Evolutionary conservation across 2,329 filamentous ascomycete species (phyloP).

Genomic region (Colletotrichum siamense): DNA sequence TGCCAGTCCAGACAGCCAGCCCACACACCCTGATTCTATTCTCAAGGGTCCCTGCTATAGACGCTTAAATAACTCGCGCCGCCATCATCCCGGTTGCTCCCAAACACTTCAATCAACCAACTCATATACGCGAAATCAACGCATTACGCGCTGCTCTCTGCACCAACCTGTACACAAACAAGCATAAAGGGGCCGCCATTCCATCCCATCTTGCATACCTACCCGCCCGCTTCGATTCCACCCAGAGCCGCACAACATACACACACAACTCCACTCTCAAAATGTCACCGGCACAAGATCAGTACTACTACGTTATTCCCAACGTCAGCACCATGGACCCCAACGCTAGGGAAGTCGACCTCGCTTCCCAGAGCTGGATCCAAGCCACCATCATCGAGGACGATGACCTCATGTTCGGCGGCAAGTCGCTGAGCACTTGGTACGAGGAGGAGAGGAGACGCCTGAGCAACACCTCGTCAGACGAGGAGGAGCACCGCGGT

Average conservation of each 20-base stretch:
- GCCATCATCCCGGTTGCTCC: conserved; percentile 12
- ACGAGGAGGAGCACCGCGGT: conserved; percentile 43
- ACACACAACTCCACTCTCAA: neutral
- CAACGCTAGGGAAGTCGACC: conserved; percentile 37
- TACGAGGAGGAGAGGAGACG: conserved; percentile 63
- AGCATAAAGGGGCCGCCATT: conserved; percentile 13
- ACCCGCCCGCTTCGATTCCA: neutral
- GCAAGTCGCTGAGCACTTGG: conserved; percentile 64
- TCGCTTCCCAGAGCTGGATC: conserved; percentile 49
- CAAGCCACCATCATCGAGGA: conserved; percentile 64
- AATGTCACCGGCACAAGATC: conserved; percentile 20
- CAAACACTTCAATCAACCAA: conserved; percentile 9
- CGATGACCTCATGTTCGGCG: conserved; percentile 65
- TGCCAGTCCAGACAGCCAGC: neutral
- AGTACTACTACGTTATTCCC: conserved; percentile 34
- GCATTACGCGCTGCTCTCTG: neutral
- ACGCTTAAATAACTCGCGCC: conserved; percentile 13
- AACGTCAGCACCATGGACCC: conserved; percentile 37
- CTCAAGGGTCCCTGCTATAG: neutral
- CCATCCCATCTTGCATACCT: neutral
- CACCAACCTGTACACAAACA: neutral
- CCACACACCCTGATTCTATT: neutral
- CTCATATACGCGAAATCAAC: conserved; percentile 7
- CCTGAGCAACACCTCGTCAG: conserved; percentile 43
- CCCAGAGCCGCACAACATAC: neutral